These are phyloP conservation scores for Carallia brachiata DNA, from an alignment of 345 rosid species.

Conservation along the genomic window DNA sequence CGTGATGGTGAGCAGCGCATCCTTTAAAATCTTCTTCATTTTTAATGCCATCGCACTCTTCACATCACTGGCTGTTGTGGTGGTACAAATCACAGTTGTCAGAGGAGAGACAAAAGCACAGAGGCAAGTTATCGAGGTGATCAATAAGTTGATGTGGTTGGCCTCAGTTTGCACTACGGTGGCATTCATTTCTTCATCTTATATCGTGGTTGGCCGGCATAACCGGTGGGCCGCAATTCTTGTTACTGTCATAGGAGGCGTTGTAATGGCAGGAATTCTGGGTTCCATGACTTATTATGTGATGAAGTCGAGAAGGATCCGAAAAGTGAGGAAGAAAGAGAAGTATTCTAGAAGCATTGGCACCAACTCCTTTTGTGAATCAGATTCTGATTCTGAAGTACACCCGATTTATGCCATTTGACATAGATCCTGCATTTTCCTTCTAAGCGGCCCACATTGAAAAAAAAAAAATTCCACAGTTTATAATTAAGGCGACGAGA, in stretches of 20 bases:
- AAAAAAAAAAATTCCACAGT: neutral
- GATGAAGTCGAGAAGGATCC: constrained; percentile 52
- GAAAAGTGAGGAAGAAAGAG: constrained; percentile 56
- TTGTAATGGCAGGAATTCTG: constrained; percentile 66
- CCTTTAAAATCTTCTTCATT: constrained; percentile 74
- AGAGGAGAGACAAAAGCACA: constrained; percentile 80
- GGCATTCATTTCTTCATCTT: constrained; percentile 72
- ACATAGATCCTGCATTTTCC: constrained; percentile 8
- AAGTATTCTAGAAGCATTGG: constrained; percentile 35
- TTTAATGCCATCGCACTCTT: constrained; percentile 73
- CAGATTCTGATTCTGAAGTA: constrained; percentile 66
- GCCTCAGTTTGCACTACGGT: constrained; percentile 87
- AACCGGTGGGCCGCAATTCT: constrained; percentile 74
- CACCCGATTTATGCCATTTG: constrained; percentile 76
- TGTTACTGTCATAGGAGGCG: constrained; percentile 66
- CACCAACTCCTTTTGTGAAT: constrained; percentile 29
- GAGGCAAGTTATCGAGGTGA: constrained; percentile 74
- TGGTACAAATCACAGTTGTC: constrained; percentile 85
- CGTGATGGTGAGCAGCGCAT: constrained; percentile 36
- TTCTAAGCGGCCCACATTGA: neutral
- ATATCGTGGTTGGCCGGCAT: constrained; percentile 76
- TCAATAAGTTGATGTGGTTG: constrained; percentile 93
- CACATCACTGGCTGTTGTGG: constrained; percentile 85
- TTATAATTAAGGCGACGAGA: neutral
- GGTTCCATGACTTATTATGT: constrained; percentile 81